phyloP scores from a whole-genome alignment of 805 yeast genomes.

The Myxozyma geophila region DNA sequence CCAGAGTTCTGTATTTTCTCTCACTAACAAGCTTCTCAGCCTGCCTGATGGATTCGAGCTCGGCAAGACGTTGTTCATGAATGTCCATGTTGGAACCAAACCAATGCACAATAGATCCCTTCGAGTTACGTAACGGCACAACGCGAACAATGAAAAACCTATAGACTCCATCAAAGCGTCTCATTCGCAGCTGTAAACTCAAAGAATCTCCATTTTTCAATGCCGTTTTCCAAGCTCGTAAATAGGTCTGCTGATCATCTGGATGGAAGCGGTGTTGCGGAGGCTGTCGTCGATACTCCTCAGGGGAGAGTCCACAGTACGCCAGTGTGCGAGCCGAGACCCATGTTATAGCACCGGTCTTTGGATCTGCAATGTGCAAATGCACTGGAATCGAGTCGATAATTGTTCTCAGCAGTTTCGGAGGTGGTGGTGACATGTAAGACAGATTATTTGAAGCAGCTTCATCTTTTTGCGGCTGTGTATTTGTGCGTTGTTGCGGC shows the following conservation, averaged over 20 bases:
- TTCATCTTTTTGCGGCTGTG: background rate
- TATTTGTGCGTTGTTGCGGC: background rate
- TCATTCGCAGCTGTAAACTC: constrained; percentile 40
- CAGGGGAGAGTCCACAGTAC: constrained; percentile 41
- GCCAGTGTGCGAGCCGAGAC: constrained; percentile 44
- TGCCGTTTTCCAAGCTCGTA: constrained; percentile 40
- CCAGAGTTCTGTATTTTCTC: constrained; percentile 42
- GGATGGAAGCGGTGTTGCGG: constrained; percentile 38
- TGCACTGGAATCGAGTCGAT: constrained; percentile 46
- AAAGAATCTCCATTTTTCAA: constrained; percentile 42
- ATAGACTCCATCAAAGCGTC: constrained; percentile 44
- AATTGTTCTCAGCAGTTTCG: constrained; percentile 39
- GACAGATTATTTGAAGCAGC: background rate
- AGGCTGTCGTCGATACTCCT: constrained; percentile 39
- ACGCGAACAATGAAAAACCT: constrained; percentile 42
- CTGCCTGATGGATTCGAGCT: constrained; percentile 40
- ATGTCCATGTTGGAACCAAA: constrained; percentile 46
- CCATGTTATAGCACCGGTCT: constrained; percentile 43
- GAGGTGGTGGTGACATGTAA: constrained; percentile 25
- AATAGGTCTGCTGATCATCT: constrained; percentile 40
- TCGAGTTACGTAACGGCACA: constrained; percentile 42
- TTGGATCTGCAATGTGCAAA: constrained; percentile 44
- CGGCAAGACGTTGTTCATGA: constrained; percentile 44
- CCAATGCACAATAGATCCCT: constrained; percentile 44
- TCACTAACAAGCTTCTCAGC: constrained; percentile 43